Evolutionary conservation across 768 basidiomycete genomes (phyloP), one percentile per base, ranked within the genome.

Genomic region (Clavaria fumosa): DNA sequence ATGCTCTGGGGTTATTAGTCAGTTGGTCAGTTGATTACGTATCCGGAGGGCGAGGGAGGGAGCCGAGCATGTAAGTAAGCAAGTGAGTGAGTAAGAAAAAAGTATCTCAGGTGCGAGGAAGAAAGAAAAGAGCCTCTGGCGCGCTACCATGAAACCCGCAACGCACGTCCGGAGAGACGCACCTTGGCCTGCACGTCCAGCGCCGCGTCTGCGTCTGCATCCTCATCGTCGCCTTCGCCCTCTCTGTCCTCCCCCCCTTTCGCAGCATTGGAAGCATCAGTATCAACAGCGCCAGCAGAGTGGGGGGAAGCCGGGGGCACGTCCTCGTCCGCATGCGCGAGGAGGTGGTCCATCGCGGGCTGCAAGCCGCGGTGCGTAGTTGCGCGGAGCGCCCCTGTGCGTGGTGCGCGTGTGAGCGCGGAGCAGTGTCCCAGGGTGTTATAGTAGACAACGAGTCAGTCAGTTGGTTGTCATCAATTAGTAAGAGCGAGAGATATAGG

Each of bases 281-380:
- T n/a, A n/a, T n/a, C n/a, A n/a, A n/a, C n/a, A 1, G 59, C 40
- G 15, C 61, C 55, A 34, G 66, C 60, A 2, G 56, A 53, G 2
- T 67, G 65, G 10, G 57, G 54, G 18, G 58, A 57, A 3, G 72
- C 55, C 52, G 81, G 72, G 7, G 90, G 86, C 7, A 93, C 62
- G 1, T 78, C 64, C 41, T 86, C 63, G 4, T 72, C 71, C 36
- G 83, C 78, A 50, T 96, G 70, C 55, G 78, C 81, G 24, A 95
- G 59, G 24, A 95, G 62, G 55, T 83, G 78, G 49, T 95, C 90
- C 81, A 90, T 83, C 15, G 82, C 83, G 5, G 79, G 81, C 53
- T 95, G 91, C 0, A 97, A 63, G 3, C 90, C 93, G 20, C 81
- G 70, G 47, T 75, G 75, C 23, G 65, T 69, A 6, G 89, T 95